Percentiles rank a stretch among this genome's conserved stretches.
Evolutionary conservation across 2,329 filamentous ascomycete species (phyloP).

Genomic region (Myriangium duriaei): DNA sequence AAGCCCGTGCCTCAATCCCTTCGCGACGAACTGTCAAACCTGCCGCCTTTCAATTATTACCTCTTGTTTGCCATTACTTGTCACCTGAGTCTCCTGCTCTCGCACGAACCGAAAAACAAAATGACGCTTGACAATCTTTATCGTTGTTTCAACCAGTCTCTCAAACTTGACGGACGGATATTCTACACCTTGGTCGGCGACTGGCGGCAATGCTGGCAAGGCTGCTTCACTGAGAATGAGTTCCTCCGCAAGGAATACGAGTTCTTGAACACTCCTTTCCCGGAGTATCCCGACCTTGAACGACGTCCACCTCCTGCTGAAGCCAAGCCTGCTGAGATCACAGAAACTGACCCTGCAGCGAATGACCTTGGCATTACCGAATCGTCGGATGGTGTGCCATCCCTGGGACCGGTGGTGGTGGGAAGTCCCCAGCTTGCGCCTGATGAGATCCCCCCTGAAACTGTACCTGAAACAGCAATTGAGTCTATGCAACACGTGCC

Average conservation of each 20-base stretch:
- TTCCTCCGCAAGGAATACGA: conserved; percentile 59
- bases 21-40: conserved; percentile 79
- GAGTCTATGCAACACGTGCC: no score
- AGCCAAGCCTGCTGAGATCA: no score
- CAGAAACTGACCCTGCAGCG: no score
- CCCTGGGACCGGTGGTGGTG: no score
- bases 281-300: conserved; percentile 37
- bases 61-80: conserved; percentile 95
- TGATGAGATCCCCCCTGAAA: no score
- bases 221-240: conserved; percentile 78
- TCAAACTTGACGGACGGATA: conserved; percentile 90
- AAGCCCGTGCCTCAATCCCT: conserved; percentile 66
- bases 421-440: no score
- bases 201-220: conserved; percentile 95
- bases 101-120: conserved; percentile 90
- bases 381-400: no score
- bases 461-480: no score
- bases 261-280: conserved; percentile 25
- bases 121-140: conserved; percentile 95
- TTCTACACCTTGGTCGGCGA: conserved; percentile 93
- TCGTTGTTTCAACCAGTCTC: conserved; percentile 93
- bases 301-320: conserved; percentile 37
- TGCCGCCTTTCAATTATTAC: conserved; percentile 97
- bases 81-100: conserved; percentile 80
- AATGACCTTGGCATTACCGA: no score